A percentile compares a stretch with the other conserved stretches of the same genome.
phyloP scores from a whole-genome alignment of 129 eudicot species.

The Flaveria ramosissima region DNA sequence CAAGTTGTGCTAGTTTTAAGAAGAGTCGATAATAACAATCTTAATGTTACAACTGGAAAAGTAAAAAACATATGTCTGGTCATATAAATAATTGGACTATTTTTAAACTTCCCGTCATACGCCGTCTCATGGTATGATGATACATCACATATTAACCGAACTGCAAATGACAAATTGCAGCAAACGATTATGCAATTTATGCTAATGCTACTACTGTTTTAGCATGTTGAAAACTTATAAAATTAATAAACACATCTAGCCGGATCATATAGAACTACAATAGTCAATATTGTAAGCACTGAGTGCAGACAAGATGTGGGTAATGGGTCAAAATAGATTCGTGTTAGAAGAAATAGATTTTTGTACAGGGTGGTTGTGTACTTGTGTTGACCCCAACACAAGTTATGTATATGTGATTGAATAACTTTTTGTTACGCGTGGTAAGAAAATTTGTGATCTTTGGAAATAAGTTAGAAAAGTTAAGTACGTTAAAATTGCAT shows the following conservation, averaged over 20 bases:
- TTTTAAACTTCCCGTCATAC: conserved; percentile 6
- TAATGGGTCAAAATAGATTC: not conserved
- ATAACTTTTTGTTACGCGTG: not conserved
- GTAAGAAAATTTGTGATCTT: not conserved
- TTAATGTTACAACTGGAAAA: not conserved
- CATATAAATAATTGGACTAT: conserved; percentile 13
- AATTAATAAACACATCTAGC: not conserved
- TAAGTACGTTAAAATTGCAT: not conserved
- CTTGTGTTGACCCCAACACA: not conserved
- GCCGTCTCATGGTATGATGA: conserved; percentile 1
- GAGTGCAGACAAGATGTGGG: not conserved
- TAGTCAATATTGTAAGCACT: not conserved
- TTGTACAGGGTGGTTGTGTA: not conserved
- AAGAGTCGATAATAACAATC: not conserved
- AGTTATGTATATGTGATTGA: not conserved
- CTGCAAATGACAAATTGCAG: conserved; percentile 22
- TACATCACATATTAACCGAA: conserved; percentile 23
- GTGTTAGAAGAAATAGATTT: not conserved
- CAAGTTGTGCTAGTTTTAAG: not conserved
- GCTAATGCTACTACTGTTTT: not conserved
- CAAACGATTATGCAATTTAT: not conserved
- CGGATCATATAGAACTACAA: not conserved
- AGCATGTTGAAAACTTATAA: not conserved
- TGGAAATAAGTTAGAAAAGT: not conserved
- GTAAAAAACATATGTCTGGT: not conserved